Evolutionary conservation across 176 grass and related monocot genomes (phyloP).

Genomic region (Alloteropsis semialata): DNA sequence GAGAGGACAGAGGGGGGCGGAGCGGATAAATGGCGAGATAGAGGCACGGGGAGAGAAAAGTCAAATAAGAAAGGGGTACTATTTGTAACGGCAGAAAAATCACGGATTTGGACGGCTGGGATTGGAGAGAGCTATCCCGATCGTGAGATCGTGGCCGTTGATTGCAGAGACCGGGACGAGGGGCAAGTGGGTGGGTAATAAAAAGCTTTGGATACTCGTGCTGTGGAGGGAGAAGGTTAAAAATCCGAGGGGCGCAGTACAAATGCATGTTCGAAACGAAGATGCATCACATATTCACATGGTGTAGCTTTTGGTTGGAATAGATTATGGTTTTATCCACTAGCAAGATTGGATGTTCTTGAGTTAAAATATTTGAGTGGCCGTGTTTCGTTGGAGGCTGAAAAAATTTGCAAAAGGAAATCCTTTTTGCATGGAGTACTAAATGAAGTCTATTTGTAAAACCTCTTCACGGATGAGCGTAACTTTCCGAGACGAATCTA

Average conservation of each 20-base stretch:
- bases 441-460: no score
- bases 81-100: slow-evolving; percentile 24
- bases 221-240: not conserved
- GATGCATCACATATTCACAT: not conserved
- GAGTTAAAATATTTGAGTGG: not conserved
- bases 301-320: not conserved
- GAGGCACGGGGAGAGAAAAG: slow-evolving; percentile 22
- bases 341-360: no score
- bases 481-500: no score
- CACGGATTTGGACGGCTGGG: slow-evolving; percentile 10
- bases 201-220: slow-evolving; percentile 12
- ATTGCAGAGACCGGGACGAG: not conserved
- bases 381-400: no score
- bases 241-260: not conserved
- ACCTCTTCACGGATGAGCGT: no score
- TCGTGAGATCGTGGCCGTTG: not conserved
- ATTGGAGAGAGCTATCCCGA: not conserved
- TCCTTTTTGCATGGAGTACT: no score
- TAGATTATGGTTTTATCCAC: not conserved
- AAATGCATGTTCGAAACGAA: not conserved
- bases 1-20: not conserved
- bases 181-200: not conserved
- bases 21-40: slow-evolving; percentile 34
- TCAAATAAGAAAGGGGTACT: slow-evolving; percentile 22
- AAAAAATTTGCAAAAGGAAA: no score